Conservation (phyloP, 441 rosid genomes). For the Macaranga tanarius region DNA sequence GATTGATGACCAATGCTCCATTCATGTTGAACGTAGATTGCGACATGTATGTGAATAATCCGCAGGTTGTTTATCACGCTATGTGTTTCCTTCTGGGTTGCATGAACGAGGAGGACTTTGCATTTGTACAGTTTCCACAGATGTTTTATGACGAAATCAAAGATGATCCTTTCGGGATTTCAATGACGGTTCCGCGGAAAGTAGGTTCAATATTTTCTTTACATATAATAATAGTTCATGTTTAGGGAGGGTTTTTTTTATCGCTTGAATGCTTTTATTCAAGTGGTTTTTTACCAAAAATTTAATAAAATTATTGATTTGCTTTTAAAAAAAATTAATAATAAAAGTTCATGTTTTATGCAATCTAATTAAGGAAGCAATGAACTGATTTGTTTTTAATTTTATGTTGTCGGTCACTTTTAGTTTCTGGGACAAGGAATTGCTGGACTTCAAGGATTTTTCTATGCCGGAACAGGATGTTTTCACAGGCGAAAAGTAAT, state of each 20-base stretch:
- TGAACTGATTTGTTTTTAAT: neutral
- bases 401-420: neutral
- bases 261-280: too few species aligned
- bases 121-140: constrained; percentile 47
- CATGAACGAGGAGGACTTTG: constrained; percentile 22
- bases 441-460: constrained; percentile 57
- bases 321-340: too few species aligned
- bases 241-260: too few species aligned
- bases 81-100: constrained; percentile 42
- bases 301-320: too few species aligned
- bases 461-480: constrained; percentile 57
- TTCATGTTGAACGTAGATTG: constrained; percentile 56
- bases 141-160: constrained; percentile 32
- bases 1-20: constrained; percentile 62
- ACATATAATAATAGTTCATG: too few species aligned
- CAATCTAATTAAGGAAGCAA: too few species aligned
- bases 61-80: constrained; percentile 33
- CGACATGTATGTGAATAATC: constrained; percentile 51
- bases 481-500: constrained; percentile 61
- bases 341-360: too few species aligned
- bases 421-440: constrained; percentile 41
- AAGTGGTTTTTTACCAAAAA: too few species aligned
- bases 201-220: constrained; percentile 2
- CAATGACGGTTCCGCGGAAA: constrained; percentile 5
- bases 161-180: constrained; percentile 47